Conservation (phyloP, 2,329 filamentous ascomycete genomes). For the Botrytis squamosa region DNA sequence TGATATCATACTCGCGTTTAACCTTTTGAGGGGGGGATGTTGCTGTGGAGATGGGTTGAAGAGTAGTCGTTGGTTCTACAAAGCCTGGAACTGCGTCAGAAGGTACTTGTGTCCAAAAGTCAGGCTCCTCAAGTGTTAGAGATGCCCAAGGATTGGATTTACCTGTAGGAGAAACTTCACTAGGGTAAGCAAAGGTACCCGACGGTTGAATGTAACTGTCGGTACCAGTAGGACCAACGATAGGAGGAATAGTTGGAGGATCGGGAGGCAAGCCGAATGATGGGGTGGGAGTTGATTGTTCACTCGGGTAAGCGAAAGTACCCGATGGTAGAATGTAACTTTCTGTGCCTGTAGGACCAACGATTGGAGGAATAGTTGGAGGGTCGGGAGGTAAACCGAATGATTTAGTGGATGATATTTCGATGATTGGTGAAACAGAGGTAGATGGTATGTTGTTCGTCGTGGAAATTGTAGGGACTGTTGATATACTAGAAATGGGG, state of each 20-base stretch:
- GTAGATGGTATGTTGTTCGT: neutral
- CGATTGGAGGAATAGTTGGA: conserved; percentile 6
- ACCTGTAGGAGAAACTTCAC: neutral
- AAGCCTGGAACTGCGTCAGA: neutral
- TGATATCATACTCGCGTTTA: conserved; percentile 3
- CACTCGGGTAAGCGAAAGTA: neutral
- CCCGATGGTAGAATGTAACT: neutral
- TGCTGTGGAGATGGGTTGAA: neutral
- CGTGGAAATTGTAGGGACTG: neutral
- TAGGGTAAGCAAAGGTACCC: neutral
- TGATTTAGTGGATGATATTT: neutral
- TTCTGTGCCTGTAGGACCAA: neutral
- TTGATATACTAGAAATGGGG: neutral
- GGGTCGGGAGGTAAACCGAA: neutral
- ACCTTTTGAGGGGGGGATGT: neutral
- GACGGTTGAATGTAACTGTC: neutral
- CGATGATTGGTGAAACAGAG: neutral
- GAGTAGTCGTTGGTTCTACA: neutral
- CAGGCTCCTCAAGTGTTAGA: neutral
- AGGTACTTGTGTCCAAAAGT: neutral
- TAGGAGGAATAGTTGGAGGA: conserved; percentile 1
- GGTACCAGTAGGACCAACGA: neutral
- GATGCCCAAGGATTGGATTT: neutral
- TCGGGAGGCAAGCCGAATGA: conserved; percentile 3
- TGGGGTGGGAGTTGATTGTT: neutral